A percentile compares a stretch with the other conserved stretches of the same genome.
phyloP scores from a whole-genome alignment of 495 filamentous ascomycete genomes.

The Podospora didyma region DNA sequence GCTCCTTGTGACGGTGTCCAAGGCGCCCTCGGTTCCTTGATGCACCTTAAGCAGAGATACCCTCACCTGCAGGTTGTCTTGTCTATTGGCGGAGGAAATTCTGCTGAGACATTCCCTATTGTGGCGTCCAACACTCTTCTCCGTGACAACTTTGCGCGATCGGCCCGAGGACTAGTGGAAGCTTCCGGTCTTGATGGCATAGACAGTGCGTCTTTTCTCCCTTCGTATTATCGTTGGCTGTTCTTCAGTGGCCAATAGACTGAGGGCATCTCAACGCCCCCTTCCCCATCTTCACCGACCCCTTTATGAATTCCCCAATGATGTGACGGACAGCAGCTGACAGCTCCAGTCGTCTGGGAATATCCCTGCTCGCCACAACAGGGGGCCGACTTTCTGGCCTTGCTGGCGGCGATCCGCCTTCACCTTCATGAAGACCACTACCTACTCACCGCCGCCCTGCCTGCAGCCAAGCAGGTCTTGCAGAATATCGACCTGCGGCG shows the following conservation, averaged over 20 bases:
- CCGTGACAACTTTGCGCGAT: slow-evolving; percentile 67
- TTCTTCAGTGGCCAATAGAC: slow-evolving; percentile 8
- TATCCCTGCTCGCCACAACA: slow-evolving; percentile 68
- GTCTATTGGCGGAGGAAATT: slow-evolving; percentile 81
- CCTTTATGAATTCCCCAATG: not conserved
- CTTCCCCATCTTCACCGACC: not conserved
- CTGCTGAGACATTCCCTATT: slow-evolving; percentile 71
- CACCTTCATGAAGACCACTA: slow-evolving; percentile 71
- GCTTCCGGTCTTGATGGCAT: slow-evolving; percentile 79
- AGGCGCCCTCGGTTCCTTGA: slow-evolving; percentile 75
- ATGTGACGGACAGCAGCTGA: slow-evolving; percentile 9
- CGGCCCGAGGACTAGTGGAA: slow-evolving; percentile 67
- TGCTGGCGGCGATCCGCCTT: slow-evolving; percentile 65
- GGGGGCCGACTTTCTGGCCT: slow-evolving; percentile 67
- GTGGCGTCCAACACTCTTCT: slow-evolving; percentile 60
- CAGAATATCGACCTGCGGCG: slow-evolving; percentile 69
- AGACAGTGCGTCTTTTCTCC: slow-evolving; percentile 57
- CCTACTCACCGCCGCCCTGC: slow-evolving; percentile 74
- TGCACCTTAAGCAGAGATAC: slow-evolving; percentile 68
- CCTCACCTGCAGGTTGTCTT: slow-evolving; percentile 74
- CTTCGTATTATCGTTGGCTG: slow-evolving; percentile 2
- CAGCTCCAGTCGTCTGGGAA: slow-evolving; percentile 78
- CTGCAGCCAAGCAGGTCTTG: slow-evolving; percentile 70
- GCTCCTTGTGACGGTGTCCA: slow-evolving; percentile 73
- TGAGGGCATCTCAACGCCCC: not conserved